Conservation (phyloP, 306 rosid genomes). For the Cyclanthera cordifolia region DNA sequence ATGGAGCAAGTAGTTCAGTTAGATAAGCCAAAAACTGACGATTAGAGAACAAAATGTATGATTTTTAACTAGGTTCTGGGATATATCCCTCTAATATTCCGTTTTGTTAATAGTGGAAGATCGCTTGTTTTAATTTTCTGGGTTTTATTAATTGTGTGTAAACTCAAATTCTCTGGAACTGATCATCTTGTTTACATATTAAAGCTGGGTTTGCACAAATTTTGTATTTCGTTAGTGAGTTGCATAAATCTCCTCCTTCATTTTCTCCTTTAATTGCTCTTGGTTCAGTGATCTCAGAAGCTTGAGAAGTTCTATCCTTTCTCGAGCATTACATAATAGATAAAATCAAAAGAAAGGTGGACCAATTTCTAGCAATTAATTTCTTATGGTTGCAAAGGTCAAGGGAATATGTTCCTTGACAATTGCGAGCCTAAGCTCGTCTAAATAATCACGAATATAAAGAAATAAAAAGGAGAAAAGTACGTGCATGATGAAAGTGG, state of each 20-base stretch:
- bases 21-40: conserved; percentile 16
- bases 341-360: not conserved
- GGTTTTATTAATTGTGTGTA: conserved; percentile 45
- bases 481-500: not conserved
- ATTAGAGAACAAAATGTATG: conserved; percentile 8
- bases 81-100: conserved; percentile 1
- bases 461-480: not conserved
- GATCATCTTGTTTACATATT: conserved; percentile 26
- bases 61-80: conserved; percentile 46
- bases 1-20: conserved; percentile 3
- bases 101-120: not conserved
- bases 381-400: no score
- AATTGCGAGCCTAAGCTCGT: no score
- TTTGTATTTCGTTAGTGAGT: not conserved
- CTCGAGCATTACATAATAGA: not conserved
- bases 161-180: conserved; percentile 28
- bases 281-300: not conserved
- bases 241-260: not conserved
- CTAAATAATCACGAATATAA: no score
- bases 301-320: not conserved
- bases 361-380: no score
- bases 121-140: conserved; percentile 24
- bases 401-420: no score
- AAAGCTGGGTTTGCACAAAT: conserved; percentile 12
- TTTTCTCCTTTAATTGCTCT: not conserved